Conservation (phyloP, 306 rosid genomes). For the Quillaja saponaria region DNA sequence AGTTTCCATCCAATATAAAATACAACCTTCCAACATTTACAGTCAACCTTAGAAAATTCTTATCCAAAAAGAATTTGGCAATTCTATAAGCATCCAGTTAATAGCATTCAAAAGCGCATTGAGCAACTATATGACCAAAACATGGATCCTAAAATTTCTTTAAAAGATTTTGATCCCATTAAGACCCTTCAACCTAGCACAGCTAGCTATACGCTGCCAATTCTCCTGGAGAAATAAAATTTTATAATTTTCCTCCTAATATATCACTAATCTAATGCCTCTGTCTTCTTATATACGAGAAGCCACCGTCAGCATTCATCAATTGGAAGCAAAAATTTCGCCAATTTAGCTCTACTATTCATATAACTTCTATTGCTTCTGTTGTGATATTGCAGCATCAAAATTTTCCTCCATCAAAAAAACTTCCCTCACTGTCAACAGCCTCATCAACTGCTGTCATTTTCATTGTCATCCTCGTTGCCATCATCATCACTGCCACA, state of each 20-base stretch:
- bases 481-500: not conserved
- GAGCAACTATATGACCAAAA: conserved; percentile 22
- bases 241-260: conserved; percentile 30
- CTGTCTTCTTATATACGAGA: conserved; percentile 52
- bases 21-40: conserved; percentile 26
- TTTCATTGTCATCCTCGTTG: conserved; percentile 4
- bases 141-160: conserved; percentile 23
- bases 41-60: not conserved
- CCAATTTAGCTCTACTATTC: conserved; percentile 27
- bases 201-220: conserved; percentile 53
- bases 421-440: conserved; percentile 20
- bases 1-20: not conserved
- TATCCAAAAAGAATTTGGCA: not conserved
- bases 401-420: conserved; percentile 30
- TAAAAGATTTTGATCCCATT: conserved; percentile 27
- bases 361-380: conserved; percentile 32
- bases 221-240: conserved; percentile 38
- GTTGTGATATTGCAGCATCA: conserved; percentile 35
- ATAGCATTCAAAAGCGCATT: conserved; percentile 33
- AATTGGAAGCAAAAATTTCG: conserved; percentile 24
- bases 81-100: conserved; percentile 23
- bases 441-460: conserved; percentile 7
- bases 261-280: conserved; percentile 33
- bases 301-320: conserved; percentile 41
- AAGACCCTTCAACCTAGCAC: conserved; percentile 22